These are phyloP conservation scores for Heritiera fomes DNA, from an alignment of 345 rosid genomes.

Conservation along the genomic window DNA sequence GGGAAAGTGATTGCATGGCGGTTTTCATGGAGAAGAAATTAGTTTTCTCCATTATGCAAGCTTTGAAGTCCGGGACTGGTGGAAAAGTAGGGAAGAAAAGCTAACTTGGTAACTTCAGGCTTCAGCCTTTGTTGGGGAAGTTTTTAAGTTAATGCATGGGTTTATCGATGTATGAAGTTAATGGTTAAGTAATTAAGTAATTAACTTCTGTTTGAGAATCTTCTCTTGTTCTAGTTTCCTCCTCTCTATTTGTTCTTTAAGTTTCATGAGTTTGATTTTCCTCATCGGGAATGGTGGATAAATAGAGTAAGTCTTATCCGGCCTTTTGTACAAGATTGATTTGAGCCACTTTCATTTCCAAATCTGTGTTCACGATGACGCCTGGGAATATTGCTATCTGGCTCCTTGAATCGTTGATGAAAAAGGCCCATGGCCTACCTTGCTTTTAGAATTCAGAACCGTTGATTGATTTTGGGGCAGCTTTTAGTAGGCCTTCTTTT, in stretches of 20 bases:
- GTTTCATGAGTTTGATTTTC: neutral
- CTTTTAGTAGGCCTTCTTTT: neutral
- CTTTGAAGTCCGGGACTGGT: neutral
- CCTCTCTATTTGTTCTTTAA: neutral
- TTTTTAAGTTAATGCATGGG: neutral
- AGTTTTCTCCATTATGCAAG: neutral
- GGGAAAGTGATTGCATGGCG: neutral
- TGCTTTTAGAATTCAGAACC: neutral
- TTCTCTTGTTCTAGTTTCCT: neutral
- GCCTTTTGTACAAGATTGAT: neutral
- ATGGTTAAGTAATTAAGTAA: neutral
- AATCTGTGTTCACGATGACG: neutral
- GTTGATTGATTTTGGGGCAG: neutral
- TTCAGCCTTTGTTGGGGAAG: neutral
- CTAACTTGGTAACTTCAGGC: constrained; percentile 10
- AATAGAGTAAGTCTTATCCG: neutral
- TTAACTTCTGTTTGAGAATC: neutral
- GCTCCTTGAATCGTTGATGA: neutral
- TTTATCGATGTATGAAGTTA: neutral
- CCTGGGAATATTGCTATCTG: neutral
- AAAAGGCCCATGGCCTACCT: neutral
- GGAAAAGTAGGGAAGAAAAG: neutral
- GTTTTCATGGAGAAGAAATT: neutral
- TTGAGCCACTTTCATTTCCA: neutral
- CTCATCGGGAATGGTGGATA: neutral